Conservation (phyloP, 225 moss, liverwort and hornwort genomes). For the Anthoceros angustus region DNA sequence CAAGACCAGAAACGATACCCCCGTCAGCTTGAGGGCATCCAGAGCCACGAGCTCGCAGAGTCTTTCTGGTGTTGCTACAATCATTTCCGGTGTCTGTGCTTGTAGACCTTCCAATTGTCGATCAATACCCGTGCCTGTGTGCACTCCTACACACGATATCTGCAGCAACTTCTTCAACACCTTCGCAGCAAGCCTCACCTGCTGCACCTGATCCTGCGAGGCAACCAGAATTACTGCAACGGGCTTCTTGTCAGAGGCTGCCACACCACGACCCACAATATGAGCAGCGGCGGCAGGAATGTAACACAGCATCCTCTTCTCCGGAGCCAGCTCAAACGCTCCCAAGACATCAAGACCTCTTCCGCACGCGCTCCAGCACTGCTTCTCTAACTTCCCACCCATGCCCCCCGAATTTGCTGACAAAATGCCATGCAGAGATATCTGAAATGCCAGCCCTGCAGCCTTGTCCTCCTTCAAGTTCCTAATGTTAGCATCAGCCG, state of each 20-base stretch:
- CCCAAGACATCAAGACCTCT: conserved; percentile 40
- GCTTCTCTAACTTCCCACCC: conserved; percentile 24
- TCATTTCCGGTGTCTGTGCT: conserved; percentile 42
- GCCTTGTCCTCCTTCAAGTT: conserved; percentile 9
- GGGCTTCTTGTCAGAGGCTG: conserved; percentile 24
- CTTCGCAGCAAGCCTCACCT: conserved; percentile 64
- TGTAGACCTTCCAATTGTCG: conserved; percentile 62
- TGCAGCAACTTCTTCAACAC: conserved; percentile 45
- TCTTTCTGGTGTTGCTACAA: conserved; percentile 72
- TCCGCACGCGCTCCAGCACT: conserved; percentile 35
- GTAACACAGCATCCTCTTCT: conserved; percentile 28
- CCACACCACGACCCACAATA: conserved; percentile 22
- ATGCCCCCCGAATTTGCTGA: not conserved
- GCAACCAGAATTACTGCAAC: conserved; percentile 46
- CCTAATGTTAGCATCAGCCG: not conserved
- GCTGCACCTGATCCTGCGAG: conserved; percentile 30
- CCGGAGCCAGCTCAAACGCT: conserved; percentile 16
- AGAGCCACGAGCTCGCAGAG: conserved; percentile 39
- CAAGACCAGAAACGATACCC: conserved; percentile 53
- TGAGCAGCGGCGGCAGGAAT: conserved; percentile 40
- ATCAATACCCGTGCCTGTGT: conserved; percentile 48
- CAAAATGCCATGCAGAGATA: conserved; percentile 24
- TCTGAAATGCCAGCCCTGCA: conserved; percentile 28
- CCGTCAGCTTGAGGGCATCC: conserved; percentile 31
- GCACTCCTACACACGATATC: conserved; percentile 57